Percentiles rank a stretch among this genome's conserved stretches.
Evolutionary conservation across 2,329 filamentous ascomycete genomes (phyloP).

Genomic region (Arthroderma sp.): DNA sequence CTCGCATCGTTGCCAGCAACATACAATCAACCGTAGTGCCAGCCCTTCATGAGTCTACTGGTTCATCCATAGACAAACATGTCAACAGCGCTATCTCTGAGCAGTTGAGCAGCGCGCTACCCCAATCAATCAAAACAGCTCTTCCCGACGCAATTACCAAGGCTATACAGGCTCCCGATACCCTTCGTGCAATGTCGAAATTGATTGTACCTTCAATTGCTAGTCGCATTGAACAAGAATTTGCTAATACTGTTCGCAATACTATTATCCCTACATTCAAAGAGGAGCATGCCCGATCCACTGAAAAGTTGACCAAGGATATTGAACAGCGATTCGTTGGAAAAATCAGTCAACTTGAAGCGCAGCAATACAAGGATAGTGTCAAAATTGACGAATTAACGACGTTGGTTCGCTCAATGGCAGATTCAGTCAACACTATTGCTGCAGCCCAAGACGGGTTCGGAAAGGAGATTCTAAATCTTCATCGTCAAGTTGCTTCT

Average conservation of each 20-base stretch:
- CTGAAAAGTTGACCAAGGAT: constrained; percentile 54
- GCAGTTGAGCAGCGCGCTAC: constrained; percentile 51
- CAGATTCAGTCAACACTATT: constrained; percentile 38
- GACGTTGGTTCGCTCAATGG: constrained; percentile 39
- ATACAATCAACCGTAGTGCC: constrained; percentile 68
- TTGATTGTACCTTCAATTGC: constrained; percentile 55
- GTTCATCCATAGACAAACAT: constrained; percentile 56
- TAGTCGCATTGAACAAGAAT: constrained; percentile 55
- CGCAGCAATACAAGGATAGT: constrained; percentile 40
- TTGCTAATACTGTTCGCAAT: constrained; percentile 48
- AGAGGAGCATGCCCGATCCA: constrained; percentile 50
- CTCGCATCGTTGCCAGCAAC: constrained; percentile 61
- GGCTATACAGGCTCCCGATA: constrained; percentile 59
- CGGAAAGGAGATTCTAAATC: constrained; percentile 27
- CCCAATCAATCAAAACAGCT: constrained; percentile 58
- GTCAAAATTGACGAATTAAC: constrained; percentile 50
- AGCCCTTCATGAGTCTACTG: constrained; percentile 53
- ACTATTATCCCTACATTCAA: constrained; percentile 55
- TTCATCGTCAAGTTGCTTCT: constrained; percentile 20
- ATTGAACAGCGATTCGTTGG: constrained; percentile 48
- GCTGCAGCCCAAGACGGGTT: constrained; percentile 29
- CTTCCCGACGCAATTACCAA: constrained; percentile 55
- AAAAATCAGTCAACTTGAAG: constrained; percentile 40
- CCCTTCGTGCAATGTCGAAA: constrained; percentile 60
- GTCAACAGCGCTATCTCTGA: constrained; percentile 55